Evolutionary conservation across 2,329 filamentous ascomycete genomes (phyloP).

Genomic region (Sclerotinia spermophila): DNA sequence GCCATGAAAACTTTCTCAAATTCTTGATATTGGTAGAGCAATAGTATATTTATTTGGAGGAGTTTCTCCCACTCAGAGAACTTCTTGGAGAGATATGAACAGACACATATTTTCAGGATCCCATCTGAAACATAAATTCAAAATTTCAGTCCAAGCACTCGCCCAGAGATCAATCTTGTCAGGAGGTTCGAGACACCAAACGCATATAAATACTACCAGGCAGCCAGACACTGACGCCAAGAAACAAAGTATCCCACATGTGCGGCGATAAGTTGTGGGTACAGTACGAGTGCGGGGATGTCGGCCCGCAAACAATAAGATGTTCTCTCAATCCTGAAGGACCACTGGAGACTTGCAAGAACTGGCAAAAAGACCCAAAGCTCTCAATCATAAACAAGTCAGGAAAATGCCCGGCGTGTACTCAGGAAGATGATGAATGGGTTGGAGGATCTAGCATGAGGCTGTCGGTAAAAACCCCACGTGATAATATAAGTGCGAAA

Average conservation of each 20-base stretch:
- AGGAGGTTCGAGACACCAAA: not conserved
- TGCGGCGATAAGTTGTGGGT: conserved; percentile 6
- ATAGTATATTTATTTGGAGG: not conserved
- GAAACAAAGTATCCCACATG: not conserved
- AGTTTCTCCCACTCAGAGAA: not conserved
- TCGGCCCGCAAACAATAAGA: conserved; percentile 3
- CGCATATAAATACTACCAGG: not conserved
- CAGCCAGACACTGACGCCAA: not conserved
- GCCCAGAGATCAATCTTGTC: not conserved
- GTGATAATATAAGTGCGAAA: not conserved
- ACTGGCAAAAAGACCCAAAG: conserved; percentile 2
- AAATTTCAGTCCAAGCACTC: not conserved
- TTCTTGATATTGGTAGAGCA: not conserved
- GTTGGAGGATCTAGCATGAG: conserved; percentile 5
- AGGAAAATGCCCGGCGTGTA: not conserved
- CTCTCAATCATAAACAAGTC: not conserved
- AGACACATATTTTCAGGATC: not conserved
- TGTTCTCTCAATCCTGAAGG: conserved; percentile 2
- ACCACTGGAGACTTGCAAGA: not conserved
- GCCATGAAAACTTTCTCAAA: not conserved
- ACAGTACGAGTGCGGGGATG: conserved; percentile 7
- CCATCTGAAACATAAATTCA: not conserved
- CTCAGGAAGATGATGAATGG: not conserved
- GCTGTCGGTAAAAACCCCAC: not conserved
- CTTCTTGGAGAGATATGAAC: not conserved